Conservation (phyloP, 495 filamentous ascomycete genomes). For the Astrothelium subdiscretum region DNA sequence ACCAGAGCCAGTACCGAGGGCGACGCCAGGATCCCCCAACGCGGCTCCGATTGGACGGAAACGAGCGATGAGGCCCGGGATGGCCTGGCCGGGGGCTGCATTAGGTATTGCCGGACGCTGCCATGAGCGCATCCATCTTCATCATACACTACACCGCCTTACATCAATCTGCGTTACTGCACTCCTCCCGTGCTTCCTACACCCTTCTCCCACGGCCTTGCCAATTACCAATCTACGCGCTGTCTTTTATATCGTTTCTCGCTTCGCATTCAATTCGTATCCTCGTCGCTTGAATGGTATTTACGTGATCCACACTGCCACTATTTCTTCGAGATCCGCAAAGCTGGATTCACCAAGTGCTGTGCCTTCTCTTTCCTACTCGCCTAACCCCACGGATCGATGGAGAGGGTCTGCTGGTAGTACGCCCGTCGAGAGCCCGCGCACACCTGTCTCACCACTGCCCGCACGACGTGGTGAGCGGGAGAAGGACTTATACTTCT, state of each 20-base stretch:
- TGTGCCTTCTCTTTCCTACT: background rate
- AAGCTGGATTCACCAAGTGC: slow-evolving; percentile 2
- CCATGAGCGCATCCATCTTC: slow-evolving; percentile 1
- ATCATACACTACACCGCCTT: background rate
- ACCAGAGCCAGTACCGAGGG: background rate
- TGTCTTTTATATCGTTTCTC: background rate
- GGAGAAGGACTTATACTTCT: background rate
- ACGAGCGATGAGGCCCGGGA: background rate
- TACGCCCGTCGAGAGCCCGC: background rate
- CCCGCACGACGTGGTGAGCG: background rate
- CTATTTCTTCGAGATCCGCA: background rate
- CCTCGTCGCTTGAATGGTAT: background rate
- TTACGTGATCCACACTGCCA: background rate
- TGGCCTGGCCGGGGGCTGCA: background rate
- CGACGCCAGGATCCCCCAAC: background rate
- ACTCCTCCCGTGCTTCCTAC: background rate
- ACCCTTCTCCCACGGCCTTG: background rate
- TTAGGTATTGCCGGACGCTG: background rate
- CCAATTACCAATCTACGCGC: background rate
- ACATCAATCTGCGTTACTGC: background rate
- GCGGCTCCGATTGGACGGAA: background rate
- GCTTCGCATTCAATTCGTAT: background rate
- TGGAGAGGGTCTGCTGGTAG: background rate
- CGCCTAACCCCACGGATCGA: background rate
- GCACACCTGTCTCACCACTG: background rate